Percentiles rank a stretch among this genome's conserved stretches.
phyloP scores from a whole-genome alignment of 2,329 filamentous ascomycete species.

The Ophiostoma populinum region DNA sequence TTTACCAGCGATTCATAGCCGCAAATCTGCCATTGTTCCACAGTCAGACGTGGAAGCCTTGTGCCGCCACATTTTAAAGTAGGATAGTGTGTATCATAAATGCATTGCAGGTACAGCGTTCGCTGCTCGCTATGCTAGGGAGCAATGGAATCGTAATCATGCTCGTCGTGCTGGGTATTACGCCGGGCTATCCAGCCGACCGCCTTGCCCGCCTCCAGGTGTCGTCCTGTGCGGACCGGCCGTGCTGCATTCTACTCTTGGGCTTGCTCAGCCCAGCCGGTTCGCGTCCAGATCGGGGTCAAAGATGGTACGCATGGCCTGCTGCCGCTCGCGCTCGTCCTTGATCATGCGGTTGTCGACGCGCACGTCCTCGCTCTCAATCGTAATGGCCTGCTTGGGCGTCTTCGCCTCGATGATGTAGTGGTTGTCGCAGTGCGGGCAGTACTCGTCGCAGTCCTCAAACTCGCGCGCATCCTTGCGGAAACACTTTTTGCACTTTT shows the following conservation, averaged over 20 bases:
- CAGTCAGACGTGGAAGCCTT: too few species aligned
- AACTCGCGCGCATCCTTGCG: constrained; percentile 85
- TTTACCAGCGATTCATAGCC: neutral
- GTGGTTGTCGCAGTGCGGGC: constrained; percentile 97
- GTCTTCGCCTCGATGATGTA: constrained; percentile 81
- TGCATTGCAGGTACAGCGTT: too few species aligned
- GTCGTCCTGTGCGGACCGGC: too few species aligned
- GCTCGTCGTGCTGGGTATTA: too few species aligned
- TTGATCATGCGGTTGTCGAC: constrained; percentile 82
- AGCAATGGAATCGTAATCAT: too few species aligned
- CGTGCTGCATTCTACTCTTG: too few species aligned
- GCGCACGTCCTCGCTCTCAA: constrained; percentile 82
- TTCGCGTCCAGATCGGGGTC: constrained; percentile 60
- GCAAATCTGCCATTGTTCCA: neutral
- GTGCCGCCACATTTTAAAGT: too few species aligned
- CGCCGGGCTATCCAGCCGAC: too few species aligned
- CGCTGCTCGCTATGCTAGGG: too few species aligned
- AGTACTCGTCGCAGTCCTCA: constrained; percentile 96
- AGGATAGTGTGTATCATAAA: too few species aligned
- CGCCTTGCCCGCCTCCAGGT: too few species aligned
- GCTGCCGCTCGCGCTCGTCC: constrained; percentile 58
- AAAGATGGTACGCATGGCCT: constrained; percentile 50
- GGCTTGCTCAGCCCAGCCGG: constrained; percentile 64
- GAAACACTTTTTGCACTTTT: constrained; percentile 98
- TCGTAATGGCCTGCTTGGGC: constrained; percentile 63